These are phyloP conservation scores for Ilex asprella DNA, from an alignment of 257 asterid species.

Conservation along the genomic window DNA sequence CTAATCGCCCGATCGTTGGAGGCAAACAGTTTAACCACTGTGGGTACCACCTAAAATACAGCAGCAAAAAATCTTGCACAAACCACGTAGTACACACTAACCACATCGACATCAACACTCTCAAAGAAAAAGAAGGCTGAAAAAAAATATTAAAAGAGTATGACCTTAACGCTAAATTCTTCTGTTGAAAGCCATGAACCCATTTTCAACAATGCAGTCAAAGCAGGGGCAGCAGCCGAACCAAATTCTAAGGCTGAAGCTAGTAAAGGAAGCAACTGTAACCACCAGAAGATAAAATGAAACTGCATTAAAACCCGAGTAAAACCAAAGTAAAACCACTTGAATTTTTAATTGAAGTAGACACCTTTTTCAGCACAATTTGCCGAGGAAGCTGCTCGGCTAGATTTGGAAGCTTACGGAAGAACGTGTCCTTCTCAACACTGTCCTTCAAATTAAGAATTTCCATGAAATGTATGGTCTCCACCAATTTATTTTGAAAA, in stretches of 20 bases:
- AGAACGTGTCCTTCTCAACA: slow-evolving; percentile 93
- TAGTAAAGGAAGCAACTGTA: slow-evolving; percentile 87
- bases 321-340: background rate
- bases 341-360: background rate
- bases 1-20: slow-evolving; percentile 90
- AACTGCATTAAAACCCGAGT: background rate
- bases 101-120: background rate
- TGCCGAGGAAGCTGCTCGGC: slow-evolving; percentile 96
- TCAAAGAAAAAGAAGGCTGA: background rate
- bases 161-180: slow-evolving; percentile 76
- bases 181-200: slow-evolving; percentile 85
- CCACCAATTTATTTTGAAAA: slow-evolving; percentile 93
- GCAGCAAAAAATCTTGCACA: slow-evolving; percentile 11
- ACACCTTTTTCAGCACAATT: slow-evolving; percentile 94
- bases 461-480: slow-evolving; percentile 98
- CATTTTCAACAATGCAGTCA: slow-evolving; percentile 87
- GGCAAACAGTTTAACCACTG: slow-evolving; percentile 83
- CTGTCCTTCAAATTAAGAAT: slow-evolving; percentile 95
- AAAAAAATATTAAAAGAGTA: slow-evolving; percentile 1
- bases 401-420: slow-evolving; percentile 93
- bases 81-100: background rate
- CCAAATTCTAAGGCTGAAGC: slow-evolving; percentile 97
- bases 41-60: slow-evolving; percentile 58
- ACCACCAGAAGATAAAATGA: slow-evolving; percentile 13
- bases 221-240: slow-evolving; percentile 97